Base-by-base conservation (phyloP, 106 monocot genomes). In the Acanthochlamys bracteata region DNA sequence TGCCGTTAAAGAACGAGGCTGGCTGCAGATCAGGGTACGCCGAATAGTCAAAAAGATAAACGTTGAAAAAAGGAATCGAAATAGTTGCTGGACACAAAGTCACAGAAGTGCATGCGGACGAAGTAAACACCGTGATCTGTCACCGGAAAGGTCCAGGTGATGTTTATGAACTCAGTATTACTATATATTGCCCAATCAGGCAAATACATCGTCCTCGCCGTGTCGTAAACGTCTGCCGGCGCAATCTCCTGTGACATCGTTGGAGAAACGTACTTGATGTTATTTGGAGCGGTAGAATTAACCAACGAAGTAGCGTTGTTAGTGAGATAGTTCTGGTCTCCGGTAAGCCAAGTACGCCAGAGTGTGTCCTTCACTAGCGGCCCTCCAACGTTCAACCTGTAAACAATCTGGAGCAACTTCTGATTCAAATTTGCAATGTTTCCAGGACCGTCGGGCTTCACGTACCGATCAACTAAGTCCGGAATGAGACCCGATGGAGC, bases 21-120 rank as follows among this genome's bases (percentile, higher is more conserved):
- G 70, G 67, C 4, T 42, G 41, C 20, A 88, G 60, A 25, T 84
- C 55, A n/a, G 4, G 21, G 11, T 14, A 1, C 0, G 66, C 76
- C 0, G 11, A 11, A 10, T 23, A 22, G 7, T 52, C 40, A 11
- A 55, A 62, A 17, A 89, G 58, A 56, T 73, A 89, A 49, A 89
- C 76, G 43, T 76, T 10, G 76, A 89, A 89, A 42, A n/a, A 3
- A 26, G 39, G 74, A 61, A 2, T 11, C 16, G n/a, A 11, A 19
- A 0, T 14, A 3, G 27, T 58, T 17, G 10, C 14, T 0, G 6
- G 71, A 68, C 52, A 74, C 41, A 65, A 74, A 61, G 67, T 84
- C 72, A 71, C 89, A 89, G 73, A 84, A 89, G 55, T 89, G 89
- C 63, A 82, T 55, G 13, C 89, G 72, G 16, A 84, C 52, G 23